These are phyloP conservation scores for Bipolaris oryzae DNA, from an alignment of 2,329 filamentous ascomycete genomes.

Conservation along the genomic window DNA sequence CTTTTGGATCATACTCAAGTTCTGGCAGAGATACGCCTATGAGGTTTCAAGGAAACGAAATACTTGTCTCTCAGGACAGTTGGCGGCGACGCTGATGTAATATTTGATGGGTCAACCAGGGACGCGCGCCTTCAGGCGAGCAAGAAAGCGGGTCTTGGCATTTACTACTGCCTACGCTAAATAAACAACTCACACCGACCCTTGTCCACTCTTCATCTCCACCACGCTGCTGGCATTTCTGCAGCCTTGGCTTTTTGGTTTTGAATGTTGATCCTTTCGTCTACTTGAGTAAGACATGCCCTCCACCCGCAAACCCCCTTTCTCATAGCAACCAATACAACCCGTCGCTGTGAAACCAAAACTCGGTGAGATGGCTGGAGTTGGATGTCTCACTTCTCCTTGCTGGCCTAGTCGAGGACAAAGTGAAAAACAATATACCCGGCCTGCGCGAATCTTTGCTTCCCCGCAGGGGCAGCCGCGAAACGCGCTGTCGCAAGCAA, in stretches of 20 bases:
- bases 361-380: conserved; percentile 29
- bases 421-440: conserved; percentile 8
- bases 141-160: conserved; percentile 9
- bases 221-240: conserved; percentile 20
- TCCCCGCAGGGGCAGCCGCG: not conserved
- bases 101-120: not conserved
- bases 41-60: no score
- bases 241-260: conserved; percentile 11
- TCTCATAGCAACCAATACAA: conserved; percentile 20
- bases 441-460: conserved; percentile 8
- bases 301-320: conserved; percentile 20
- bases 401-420: conserved; percentile 15
- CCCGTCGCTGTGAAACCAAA: conserved; percentile 15
- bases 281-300: conserved; percentile 32
- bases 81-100: conserved; percentile 2
- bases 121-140: conserved; percentile 2
- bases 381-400: conserved; percentile 16
- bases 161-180: conserved; percentile 15
- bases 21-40: no score
- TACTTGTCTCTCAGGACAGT: not conserved
- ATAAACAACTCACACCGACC: conserved; percentile 29
- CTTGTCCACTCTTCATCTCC: conserved; percentile 18
- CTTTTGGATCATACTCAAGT: no score
- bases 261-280: conserved; percentile 30
- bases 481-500: conserved; percentile 13